Evolutionary conservation across 2,329 filamentous ascomycete species (phyloP).

Genomic region (Pseudonectria buxi): DNA sequence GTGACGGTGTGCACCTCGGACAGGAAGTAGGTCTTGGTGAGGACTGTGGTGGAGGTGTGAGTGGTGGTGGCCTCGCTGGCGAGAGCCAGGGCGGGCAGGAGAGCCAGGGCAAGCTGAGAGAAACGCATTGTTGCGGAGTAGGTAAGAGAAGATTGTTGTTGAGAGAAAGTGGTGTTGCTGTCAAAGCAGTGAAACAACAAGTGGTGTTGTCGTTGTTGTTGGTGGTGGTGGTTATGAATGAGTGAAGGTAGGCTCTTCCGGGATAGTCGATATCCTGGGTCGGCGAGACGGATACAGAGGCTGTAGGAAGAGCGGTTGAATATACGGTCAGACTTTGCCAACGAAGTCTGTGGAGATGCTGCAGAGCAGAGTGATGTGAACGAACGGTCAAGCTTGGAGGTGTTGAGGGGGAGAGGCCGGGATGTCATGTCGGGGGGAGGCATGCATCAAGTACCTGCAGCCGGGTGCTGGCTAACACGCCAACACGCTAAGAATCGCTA

Average conservation of each 20-base stretch:
- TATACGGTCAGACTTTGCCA: constrained; percentile 45
- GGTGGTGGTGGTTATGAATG: not conserved
- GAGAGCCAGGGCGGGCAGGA: constrained; percentile 48
- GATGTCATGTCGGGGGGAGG: constrained; percentile 10
- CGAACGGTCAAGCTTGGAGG: constrained; percentile 12
- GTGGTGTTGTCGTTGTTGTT: constrained; percentile 4
- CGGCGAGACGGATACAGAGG: constrained; percentile 7
- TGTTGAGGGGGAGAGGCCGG: constrained; percentile 2
- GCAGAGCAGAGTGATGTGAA: constrained; percentile 13
- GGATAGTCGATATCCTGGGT: constrained; percentile 24
- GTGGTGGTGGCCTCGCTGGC: constrained; percentile 37
- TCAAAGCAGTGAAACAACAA: constrained; percentile 3
- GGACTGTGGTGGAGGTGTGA: constrained; percentile 42
- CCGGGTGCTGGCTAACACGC: constrained; percentile 7
- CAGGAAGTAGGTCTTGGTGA: constrained; percentile 48
- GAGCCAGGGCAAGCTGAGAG: constrained; percentile 38
- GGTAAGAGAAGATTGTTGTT: constrained; percentile 5
- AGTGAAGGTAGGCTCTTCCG: constrained; percentile 5
- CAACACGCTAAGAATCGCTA: constrained; percentile 2
- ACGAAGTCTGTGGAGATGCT: constrained; percentile 38
- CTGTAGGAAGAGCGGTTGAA: constrained; percentile 14
- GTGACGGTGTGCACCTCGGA: constrained; percentile 37
- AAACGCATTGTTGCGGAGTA: constrained; percentile 30
- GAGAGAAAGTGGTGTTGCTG: constrained; percentile 7
- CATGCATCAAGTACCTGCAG: constrained; percentile 18